Evolutionary conservation across 805 yeast species (phyloP).

Genomic region (Metschnikowia shivogae): DNA sequence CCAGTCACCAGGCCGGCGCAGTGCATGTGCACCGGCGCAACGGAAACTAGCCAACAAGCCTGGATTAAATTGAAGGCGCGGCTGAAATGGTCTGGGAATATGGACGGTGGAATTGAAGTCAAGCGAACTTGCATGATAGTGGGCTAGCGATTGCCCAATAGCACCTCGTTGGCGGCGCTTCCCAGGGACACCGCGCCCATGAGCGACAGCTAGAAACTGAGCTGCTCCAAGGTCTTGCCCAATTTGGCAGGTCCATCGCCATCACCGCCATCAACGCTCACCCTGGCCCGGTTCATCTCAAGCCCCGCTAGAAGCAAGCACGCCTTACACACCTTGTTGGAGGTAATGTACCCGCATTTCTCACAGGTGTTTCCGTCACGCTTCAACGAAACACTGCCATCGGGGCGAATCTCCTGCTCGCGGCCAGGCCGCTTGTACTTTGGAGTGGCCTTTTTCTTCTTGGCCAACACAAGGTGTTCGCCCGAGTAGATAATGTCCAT

Average conservation of each 20-base stretch:
- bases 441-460: constrained; percentile 45
- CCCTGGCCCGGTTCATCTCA: constrained; percentile 68
- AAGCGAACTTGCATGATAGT: too few species aligned
- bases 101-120: too few species aligned
- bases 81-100: too few species aligned
- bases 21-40: constrained; percentile 19
- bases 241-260: constrained; percentile 62
- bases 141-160: too few species aligned
- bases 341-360: constrained; percentile 87
- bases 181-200: too few species aligned
- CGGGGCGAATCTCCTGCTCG: constrained; percentile 53
- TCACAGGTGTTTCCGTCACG: constrained; percentile 72
- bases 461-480: constrained; percentile 69
- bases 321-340: constrained; percentile 88
- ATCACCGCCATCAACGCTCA: constrained; percentile 50
- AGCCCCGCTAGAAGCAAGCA: constrained; percentile 83
- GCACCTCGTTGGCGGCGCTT: too few species aligned
- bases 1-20: constrained; percentile 36
- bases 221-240: constrained; percentile 56
- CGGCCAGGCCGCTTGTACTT: constrained; percentile 25
- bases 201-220: constrained; percentile 46
- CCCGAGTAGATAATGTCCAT: constrained; percentile 94
- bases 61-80: too few species aligned
- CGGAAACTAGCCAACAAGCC: background rate
- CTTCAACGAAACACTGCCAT: constrained; percentile 56